Conservation (phyloP, 2,329 filamentous ascomycete species). For the Exophiala dermatitidis region DNA sequence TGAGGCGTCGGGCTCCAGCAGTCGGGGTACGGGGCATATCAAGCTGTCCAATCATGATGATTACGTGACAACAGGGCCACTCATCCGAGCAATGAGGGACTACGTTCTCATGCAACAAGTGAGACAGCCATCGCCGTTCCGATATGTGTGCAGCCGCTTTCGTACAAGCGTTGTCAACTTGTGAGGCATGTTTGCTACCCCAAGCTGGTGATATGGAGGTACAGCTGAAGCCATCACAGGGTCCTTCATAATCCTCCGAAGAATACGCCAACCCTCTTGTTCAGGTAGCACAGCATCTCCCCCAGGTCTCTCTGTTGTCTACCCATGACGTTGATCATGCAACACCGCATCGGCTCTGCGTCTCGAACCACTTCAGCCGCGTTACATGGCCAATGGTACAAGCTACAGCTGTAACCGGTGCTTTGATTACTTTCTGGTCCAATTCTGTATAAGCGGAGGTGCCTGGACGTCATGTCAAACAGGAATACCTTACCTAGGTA, state of each 20-base stretch:
- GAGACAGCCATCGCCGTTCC: too few relatives aligned
- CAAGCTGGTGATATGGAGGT: too few relatives aligned
- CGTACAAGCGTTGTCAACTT: too few relatives aligned
- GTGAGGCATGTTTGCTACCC: too few relatives aligned
- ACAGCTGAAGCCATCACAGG: too few relatives aligned
- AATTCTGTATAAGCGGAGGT: background rate
- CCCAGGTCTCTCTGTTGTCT: background rate
- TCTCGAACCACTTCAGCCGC: constrained; percentile 1
- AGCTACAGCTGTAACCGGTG: background rate
- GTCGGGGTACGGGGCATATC: too few relatives aligned
- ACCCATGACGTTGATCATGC: background rate
- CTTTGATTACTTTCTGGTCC: background rate
- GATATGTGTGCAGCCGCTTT: too few relatives aligned
- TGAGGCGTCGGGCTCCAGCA: too few relatives aligned
- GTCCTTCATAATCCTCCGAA: background rate
- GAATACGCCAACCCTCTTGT: constrained; percentile 4
- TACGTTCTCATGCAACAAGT: background rate
- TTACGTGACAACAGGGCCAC: too few relatives aligned
- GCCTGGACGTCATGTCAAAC: too few relatives aligned
- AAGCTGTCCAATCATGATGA: too few relatives aligned
- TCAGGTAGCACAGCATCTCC: background rate
- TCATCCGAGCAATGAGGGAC: background rate
- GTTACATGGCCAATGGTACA: background rate
- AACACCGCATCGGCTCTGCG: background rate
- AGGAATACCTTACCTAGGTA: too few relatives aligned